Evolutionary conservation across 345 rosid genomes (phyloP), one percentile per base, ranked within the genome.

Genomic region (Noccaea bulbosa): DNA sequence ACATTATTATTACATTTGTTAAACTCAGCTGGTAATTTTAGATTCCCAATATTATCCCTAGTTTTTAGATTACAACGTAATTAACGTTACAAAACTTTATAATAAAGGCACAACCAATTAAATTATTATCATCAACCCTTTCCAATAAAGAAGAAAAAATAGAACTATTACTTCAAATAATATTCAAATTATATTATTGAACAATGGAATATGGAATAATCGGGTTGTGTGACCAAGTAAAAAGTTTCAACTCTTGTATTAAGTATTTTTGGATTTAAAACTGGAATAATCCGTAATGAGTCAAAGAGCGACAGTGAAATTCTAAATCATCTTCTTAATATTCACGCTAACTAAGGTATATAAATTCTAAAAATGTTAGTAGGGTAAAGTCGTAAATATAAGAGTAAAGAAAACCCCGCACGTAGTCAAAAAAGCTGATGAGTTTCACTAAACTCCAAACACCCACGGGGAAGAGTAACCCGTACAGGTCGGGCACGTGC

Each of bases 401-500:
- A 7, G 41, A 53, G 35, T 7, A 41, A 54, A 51, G 4, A 57
- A 66, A 64, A 57, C 4, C 32, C 16, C 56, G 57, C 63, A 67
- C 63, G 68, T 67, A 74, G 69, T 59, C 5, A 75, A 75, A 67
- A 67, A 75, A 65, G 67, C 61, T 49, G 66, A 56, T 27, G 43
- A 73, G 51, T 48, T 47, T 44, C 71, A 73, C 77, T 7, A 73
- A 65, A 66, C 22, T 66, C 77, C 72, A 74, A 68, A 62, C 50
- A 75, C 63, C 67, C 78, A 75, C 64, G 74, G 57, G 63, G 69
- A 68, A 69, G 68, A 54, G 73, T 68, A 60, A 68, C 69, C 69
- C 74, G 65, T 69, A 75, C 65, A 75, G 58, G 58, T 69, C 45
- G 70, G 65, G 61, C 78, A 75, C 78, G 74, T 75, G 74, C 40